Base-by-base conservation (phyloP, 495 filamentous ascomycete species). In the Podospora bellae-mahoneyi region DNA sequence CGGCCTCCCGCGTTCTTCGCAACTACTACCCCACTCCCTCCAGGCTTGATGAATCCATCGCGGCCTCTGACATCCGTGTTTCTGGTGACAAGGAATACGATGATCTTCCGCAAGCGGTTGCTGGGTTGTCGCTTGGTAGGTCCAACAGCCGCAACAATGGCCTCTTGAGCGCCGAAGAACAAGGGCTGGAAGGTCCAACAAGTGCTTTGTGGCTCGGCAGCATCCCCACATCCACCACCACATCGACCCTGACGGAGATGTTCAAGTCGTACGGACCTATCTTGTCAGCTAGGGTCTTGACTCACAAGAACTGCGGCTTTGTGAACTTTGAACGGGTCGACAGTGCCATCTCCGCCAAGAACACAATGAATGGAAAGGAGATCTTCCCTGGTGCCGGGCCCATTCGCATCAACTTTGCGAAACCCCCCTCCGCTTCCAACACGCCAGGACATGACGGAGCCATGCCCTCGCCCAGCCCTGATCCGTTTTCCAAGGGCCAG, bases 261-360 rank as follows among this genome's bases (percentile, higher is more conserved):
- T 99, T 99, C 78, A 90, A 91, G 74, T 81, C 89, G 58, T 96
- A 95, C 71, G 95, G 95, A 18, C 89, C 91, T 26, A 96, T 99
- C 72, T 88, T 94, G 71, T 97, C 94, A 18, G 93, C 92, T 48
- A 85, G 95, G 67, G 96, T 99, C 16, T 83, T 99, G 69, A 97
- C 95, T 15, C 95, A 99, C 83, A 99, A 99, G 86, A 98, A 96
- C 75, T 99, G 95, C 77, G 95, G 95, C 5, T 99, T 99, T 73
- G 93, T 99, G 75, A 99, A 99, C 78, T 99, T 97, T 72, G 92
- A 97, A 80, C 87, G 86, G 70, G 77, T 93, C 27, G 92, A 97
- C 39, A 96, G 92, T 74, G 96, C 95, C 60, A 91, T 97, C 32
- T 86, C 91, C 65, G 96, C 95, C 4, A 96, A 92, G 74, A 87